Evolutionary conservation across 169 alveolate species (phyloP).

Genomic region (Eimeria brunetti): DNA sequence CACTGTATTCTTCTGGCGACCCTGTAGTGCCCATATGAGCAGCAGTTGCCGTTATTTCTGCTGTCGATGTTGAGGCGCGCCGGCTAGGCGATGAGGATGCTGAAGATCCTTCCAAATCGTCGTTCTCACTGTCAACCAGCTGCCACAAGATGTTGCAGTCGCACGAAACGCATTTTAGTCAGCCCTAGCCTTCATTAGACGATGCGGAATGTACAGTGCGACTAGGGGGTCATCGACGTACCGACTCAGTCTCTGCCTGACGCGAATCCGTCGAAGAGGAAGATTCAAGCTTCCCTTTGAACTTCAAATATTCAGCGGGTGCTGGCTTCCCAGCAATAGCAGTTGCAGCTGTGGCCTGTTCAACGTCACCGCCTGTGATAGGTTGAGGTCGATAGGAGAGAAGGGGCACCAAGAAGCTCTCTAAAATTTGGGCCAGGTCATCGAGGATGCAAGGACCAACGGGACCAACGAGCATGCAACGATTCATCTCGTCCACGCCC

Average conservation of each 20-base stretch:
- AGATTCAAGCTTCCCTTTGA: background rate
- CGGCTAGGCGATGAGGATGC: conserved; percentile 24
- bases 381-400: conserved; percentile 15
- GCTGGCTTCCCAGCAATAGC: conserved; percentile 27
- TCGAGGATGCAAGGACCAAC: conserved; percentile 23
- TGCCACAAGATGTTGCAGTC: background rate
- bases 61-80: background rate
- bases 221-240: background rate
- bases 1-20: background rate
- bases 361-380: background rate
- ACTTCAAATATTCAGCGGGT: background rate
- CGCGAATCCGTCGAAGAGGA: conserved; percentile 20
- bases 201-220: background rate
- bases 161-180: background rate
- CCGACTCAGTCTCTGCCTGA: conserved; percentile 29
- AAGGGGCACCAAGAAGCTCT: conserved; percentile 59
- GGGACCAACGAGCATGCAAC: conserved; percentile 49
- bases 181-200: background rate
- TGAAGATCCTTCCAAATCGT: conserved; percentile 1
- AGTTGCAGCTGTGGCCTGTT: background rate
- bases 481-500: conserved; percentile 70
- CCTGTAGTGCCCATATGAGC: background rate
- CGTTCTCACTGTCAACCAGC: conserved; percentile 45
- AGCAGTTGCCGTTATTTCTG: background rate
- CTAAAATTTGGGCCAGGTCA: conserved; percentile 51